These are phyloP conservation scores for Monosporascus sp. DNA, from an alignment of 2,329 filamentous ascomycete species.

Conservation along the genomic window DNA sequence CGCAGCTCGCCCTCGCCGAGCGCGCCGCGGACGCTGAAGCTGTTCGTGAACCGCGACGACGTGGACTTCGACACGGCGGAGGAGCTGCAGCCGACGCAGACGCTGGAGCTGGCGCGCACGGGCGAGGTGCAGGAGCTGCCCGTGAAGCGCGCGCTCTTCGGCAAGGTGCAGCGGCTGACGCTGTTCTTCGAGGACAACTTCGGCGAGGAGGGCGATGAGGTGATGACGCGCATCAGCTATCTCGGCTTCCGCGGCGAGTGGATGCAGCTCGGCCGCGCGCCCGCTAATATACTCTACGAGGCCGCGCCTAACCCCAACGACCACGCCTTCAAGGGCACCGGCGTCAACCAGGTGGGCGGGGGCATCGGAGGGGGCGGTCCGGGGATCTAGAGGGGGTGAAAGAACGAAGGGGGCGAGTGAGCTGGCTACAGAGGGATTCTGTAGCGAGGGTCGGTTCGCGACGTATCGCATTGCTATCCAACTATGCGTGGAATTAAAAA, in stretches of 20 bases:
- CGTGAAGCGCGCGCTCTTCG: conserved; percentile 84
- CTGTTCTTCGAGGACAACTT: conserved; percentile 95
- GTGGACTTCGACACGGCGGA: conserved; percentile 77
- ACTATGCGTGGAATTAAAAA: too few relatives aligned
- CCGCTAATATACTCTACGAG: conserved; percentile 85
- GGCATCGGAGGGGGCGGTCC: conserved; percentile 41
- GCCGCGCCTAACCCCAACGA: conserved; percentile 87
- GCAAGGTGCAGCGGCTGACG: conserved; percentile 72
- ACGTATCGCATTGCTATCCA: neutral
- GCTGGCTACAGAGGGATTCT: neutral
- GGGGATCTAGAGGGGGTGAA: conserved; percentile 19
- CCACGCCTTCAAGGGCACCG: conserved; percentile 62
- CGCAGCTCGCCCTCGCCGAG: conserved; percentile 66
- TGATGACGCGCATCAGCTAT: conserved; percentile 67
- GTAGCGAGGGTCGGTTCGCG: neutral
- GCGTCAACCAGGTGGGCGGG: conserved; percentile 49
- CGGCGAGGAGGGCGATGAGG: conserved; percentile 64
- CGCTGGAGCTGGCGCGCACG: conserved; percentile 69
- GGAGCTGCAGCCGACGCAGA: conserved; percentile 62
- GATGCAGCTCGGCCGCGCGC: conserved; percentile 78
- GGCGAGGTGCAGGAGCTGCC: conserved; percentile 80
- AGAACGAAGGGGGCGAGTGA: neutral
- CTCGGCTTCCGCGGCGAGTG: conserved; percentile 92
- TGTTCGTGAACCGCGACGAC: conserved; percentile 82
- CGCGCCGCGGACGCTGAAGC: conserved; percentile 76